Evolutionary conservation across 2,329 filamentous ascomycete genomes (phyloP), one percentile per base, ranked within the genome.

Genomic region (Bipolaris zeicola): DNA sequence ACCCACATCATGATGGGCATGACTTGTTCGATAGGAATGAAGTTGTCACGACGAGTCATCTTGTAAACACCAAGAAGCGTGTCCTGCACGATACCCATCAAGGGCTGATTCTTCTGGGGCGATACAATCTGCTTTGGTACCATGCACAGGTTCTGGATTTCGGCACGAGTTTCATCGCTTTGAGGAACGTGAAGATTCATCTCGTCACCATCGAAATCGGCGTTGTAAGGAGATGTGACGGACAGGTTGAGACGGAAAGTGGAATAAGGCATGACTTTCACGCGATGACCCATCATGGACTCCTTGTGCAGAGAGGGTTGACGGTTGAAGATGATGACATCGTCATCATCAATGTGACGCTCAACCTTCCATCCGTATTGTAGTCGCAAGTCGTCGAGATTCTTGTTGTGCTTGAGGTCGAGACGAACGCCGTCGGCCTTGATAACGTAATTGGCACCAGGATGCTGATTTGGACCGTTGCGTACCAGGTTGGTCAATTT

Each of bases 171-270:
- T 78, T 99, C 96, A 73, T 99, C 93, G 36, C 91, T 95, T 73
- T 99, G 95, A 3, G 95, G 96, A 50, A 99, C 96, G 85, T 99
- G 95, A 80, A 99, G 87, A 75, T 99, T 99, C 95, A 99, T 99
- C 79, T 99, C 95, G 76, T 99, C 95, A 80, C 95, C 95, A 73
- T 99, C 95, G 80, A 99, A 99, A 90, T 99, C 95, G 69, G 95
- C 95, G 80, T 99, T 99, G 83, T 99, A 99, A 0, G 95, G 95
- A 26, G 93, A 96, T 0, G 96, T 99, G 72, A 99, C 95, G 0
- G 95, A 99, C 66, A 99, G 79, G 72, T 99, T 99, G 44, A 99
- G 85, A 62, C 95, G 89, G 83, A 99, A 99, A 1, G 95, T 99
- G 5, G 95, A 99, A 77, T 96, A 99, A 3, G 95, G 95, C 93